Evolutionary conservation across 768 basidiomycete genomes (phyloP).

Genomic region (Holtermannia corniformis): DNA sequence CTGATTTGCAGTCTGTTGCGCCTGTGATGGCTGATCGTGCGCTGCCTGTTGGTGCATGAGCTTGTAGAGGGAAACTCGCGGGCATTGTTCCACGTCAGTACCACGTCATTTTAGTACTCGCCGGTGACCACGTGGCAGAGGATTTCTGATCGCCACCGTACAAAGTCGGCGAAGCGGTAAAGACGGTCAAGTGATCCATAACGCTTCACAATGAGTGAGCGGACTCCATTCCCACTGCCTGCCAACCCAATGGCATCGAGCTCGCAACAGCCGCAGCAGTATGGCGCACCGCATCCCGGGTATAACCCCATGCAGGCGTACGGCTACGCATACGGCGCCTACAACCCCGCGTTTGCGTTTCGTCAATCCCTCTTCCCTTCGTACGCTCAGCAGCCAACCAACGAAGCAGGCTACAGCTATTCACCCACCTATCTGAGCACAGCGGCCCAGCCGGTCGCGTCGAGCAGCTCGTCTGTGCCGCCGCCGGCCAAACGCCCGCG

Average conservation of each 20-base stretch:
- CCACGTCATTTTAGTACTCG: no score
- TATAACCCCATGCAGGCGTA: no score
- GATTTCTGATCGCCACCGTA: no score
- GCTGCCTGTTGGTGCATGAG: no score
- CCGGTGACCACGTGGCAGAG: no score
- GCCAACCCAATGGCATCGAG: neutral
- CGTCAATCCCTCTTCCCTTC: conserved; percentile 15
- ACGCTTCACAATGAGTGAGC: neutral
- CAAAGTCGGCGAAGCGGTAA: no score
- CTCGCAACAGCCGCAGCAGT: neutral
- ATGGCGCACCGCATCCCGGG: neutral
- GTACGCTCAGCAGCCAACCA: conserved; percentile 2
- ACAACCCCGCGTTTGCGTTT: neutral
- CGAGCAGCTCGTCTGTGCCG: neutral
- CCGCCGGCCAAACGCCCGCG: neutral
- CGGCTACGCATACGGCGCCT: neutral
- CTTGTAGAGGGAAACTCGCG: no score
- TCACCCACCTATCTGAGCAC: conserved; percentile 5
- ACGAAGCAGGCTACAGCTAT: conserved; percentile 13
- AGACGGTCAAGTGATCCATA: no score
- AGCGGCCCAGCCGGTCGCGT: neutral
- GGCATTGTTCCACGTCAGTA: no score
- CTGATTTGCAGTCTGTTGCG: no score
- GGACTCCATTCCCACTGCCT: neutral
- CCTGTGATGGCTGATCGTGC: no score